These are phyloP conservation scores for Climacium dendroides DNA, from an alignment of 225 moss, liverwort and hornwort genomes.

Conservation along the genomic window DNA sequence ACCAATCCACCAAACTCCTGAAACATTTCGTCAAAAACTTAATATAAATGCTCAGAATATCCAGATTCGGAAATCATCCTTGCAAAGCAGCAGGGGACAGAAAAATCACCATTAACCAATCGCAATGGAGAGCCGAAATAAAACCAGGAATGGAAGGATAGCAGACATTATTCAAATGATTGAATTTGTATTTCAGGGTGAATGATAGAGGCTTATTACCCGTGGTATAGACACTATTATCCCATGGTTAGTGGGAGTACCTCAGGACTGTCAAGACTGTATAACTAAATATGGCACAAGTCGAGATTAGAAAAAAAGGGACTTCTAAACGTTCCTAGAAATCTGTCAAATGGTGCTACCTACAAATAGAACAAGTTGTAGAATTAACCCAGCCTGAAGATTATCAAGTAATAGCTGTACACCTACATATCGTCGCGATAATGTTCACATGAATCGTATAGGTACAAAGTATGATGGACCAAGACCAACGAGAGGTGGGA, in stretches of 20 bases:
- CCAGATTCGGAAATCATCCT: background rate
- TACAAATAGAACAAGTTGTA: background rate
- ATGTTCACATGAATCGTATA: conserved; percentile 15
- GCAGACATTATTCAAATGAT: conserved; percentile 6
- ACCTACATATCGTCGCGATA: conserved; percentile 1
- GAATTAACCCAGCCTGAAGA: background rate
- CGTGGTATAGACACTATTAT: background rate
- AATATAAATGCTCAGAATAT: background rate
- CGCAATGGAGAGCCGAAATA: background rate
- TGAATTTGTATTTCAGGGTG: conserved; percentile 8
- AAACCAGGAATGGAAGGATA: background rate
- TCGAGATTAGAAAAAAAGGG: background rate
- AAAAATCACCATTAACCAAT: background rate
- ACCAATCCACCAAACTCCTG: background rate
- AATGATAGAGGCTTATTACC: conserved; percentile 2
- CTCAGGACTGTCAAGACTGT: background rate
- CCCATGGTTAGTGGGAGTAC: background rate
- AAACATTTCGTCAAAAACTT: background rate
- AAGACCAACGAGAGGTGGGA: background rate
- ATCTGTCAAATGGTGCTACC: background rate
- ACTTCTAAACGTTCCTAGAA: background rate
- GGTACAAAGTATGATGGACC: conserved; percentile 1
- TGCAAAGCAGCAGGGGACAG: background rate
- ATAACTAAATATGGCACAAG: conserved; percentile 31
- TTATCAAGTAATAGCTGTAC: conserved; percentile 1